These are phyloP conservation scores for Aspergillus costaricaensis DNA, from an alignment of 2,329 filamentous ascomycete species.

Conservation along the genomic window DNA sequence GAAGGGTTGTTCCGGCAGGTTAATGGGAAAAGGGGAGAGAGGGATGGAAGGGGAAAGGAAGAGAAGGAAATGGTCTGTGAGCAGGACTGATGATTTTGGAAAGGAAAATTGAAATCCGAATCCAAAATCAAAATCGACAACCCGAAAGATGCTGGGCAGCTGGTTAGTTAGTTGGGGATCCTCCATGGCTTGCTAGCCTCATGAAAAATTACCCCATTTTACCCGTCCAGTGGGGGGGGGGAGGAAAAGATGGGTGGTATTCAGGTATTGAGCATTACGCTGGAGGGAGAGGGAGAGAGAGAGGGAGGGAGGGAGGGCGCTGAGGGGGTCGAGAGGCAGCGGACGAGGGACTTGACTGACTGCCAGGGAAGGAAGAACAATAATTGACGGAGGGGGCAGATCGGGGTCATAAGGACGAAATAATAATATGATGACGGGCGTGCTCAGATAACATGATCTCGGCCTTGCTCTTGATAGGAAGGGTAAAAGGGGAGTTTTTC, in stretches of 20 bases:
- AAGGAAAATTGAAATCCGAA: neutral
- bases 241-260: neutral
- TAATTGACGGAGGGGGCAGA: no score
- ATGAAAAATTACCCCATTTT: constrained; percentile 4
- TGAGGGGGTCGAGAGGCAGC: neutral
- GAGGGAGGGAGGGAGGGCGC: neutral
- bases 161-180: neutral
- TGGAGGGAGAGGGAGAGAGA: neutral
- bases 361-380: neutral
- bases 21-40: constrained; percentile 1
- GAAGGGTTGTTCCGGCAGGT: neutral
- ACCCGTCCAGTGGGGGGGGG: constrained; percentile 1
- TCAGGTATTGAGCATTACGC: constrained; percentile 9
- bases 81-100: constrained; percentile 1
- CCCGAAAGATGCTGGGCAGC: neutral
- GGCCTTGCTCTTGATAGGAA: neutral
- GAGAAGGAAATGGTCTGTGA: constrained; percentile 6
- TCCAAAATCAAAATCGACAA: no score
- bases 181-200: constrained; percentile 1
- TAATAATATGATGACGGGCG: neutral
- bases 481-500: neutral
- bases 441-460: constrained; percentile 1
- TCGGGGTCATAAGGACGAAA: neutral
- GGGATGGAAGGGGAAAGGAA: neutral
- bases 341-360: neutral